Conservation (phyloP, 2,329 filamentous ascomycete genomes). For the Colletotrichum musae region DNA sequence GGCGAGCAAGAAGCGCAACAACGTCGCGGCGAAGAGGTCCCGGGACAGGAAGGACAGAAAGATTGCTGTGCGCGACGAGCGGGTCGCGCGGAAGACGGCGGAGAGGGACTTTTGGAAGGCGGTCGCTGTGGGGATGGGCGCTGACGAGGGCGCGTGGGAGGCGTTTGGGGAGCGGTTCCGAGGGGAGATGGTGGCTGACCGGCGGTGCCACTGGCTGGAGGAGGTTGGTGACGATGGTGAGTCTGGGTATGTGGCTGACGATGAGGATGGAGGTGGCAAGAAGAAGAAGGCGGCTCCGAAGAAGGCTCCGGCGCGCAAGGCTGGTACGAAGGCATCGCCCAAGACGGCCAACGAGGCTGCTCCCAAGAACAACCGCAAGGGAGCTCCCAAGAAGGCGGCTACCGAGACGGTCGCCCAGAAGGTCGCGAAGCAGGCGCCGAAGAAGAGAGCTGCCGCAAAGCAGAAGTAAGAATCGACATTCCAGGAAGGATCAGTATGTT, state of each 20-base stretch:
- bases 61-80: slow-evolving; percentile 47
- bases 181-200: slow-evolving; percentile 42
- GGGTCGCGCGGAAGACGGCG: slow-evolving; percentile 41
- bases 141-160: slow-evolving; percentile 43
- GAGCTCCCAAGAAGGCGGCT: no score
- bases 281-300: background rate
- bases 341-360: no score
- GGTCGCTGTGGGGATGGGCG: slow-evolving; percentile 46
- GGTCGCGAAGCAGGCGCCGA: no score
- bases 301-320: no score
- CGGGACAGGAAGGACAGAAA: slow-evolving; percentile 42
- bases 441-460: no score
- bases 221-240: background rate
- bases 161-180: slow-evolving; percentile 41
- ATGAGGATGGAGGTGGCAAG: background rate
- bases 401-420: no score
- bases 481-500: no score
- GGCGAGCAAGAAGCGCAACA: slow-evolving; percentile 53
- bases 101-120: slow-evolving; percentile 45
- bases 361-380: no score
- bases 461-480: no score
- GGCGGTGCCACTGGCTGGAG: slow-evolving; percentile 41
- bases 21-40: slow-evolving; percentile 55
- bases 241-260: background rate
- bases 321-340: no score